Base-by-base conservation (phyloP, 2,329 filamentous ascomycete genomes). In the Scolecobasidium constrictum region DNA sequence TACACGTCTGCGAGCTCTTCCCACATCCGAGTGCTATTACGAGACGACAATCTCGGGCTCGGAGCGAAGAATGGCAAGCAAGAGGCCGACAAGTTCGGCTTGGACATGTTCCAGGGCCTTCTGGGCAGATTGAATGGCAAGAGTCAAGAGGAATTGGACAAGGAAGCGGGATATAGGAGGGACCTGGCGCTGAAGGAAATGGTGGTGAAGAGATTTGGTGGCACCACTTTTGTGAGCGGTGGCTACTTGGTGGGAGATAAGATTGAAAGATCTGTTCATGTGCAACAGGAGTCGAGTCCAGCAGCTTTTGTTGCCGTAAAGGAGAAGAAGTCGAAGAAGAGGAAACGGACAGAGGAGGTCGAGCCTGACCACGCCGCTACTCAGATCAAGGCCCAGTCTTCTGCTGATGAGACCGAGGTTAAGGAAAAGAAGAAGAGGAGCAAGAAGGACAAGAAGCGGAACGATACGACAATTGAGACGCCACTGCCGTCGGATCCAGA, bases 111-210 rank as follows among this genome's bases (percentile, higher is more conserved):
- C 52, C 85, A 88, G 56, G 85, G 86, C 49, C 67, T 98, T 4
- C 68, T 98, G 16, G 88, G 90, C 17, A 73, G 92, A 42, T 65
- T 98, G 45, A 98, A 98, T 61, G 92, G 90, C 40, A 92, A 86
- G 61, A 79, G 75, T 17, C 81, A 90, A 38, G 75, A 68, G n/a
- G 73, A 78, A 38, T 66, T 92, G 26, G 73, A 82, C 59, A 73
- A 78, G 54, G 82, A 92, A 53, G 75, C 79, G 57, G 72, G 77
- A 53, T 72, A 73, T 37, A 71, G 80, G 50, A 74, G 83, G 44
- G 78, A 85, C 53, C 64, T 83, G 34, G 83, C 83, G 66, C 73
- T 85, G 54, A 78, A 77, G 48, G 67, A 79, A 36, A 94, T 87
- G 57, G 73, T 85, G 43, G 78, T 82, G 51, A 72, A 75, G 53